Percentiles rank a stretch among this genome's conserved stretches.
Conservation (phyloP, 306 rosid species). For the Quillaja saponaria region DNA sequence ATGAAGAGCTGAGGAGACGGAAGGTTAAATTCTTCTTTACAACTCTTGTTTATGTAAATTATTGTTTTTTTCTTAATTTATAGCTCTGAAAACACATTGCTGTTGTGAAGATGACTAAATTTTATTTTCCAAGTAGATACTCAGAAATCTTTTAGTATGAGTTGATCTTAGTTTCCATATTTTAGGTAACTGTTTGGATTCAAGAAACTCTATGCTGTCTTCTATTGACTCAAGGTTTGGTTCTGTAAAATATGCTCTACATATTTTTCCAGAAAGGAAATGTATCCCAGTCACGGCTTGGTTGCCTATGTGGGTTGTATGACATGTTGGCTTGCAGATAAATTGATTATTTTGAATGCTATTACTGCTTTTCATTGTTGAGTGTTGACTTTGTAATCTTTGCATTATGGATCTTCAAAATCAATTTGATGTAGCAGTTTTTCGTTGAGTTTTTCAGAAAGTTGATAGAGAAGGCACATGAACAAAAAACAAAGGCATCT, state of each 20-base stretch:
- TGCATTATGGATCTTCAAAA: too few species aligned
- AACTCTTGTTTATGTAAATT: slow-evolving; percentile 17
- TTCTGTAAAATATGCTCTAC: slow-evolving; percentile 1
- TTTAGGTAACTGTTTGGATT: background rate
- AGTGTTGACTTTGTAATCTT: background rate
- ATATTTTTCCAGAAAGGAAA: too few species aligned
- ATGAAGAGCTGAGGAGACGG: slow-evolving; percentile 82
- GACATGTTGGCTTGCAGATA: background rate
- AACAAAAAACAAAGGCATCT: background rate
- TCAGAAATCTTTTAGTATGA: background rate
- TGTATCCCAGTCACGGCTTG: background rate
- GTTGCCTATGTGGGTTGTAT: background rate
- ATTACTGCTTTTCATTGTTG: background rate
- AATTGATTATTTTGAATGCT: background rate
- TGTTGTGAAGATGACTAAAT: slow-evolving; percentile 5
- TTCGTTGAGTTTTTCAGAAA: background rate
- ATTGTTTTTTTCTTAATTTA: slow-evolving; percentile 17
- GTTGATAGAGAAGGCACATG: background rate
- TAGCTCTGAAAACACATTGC: slow-evolving; percentile 13
- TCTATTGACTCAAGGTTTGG: background rate
- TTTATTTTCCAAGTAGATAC: slow-evolving; percentile 16
- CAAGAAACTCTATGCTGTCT: background rate
- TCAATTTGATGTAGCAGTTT: too few species aligned
- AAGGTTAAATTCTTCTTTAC: slow-evolving; percentile 58
- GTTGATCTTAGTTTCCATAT: slow-evolving; percentile 4